Evolutionary conservation across 192 early-diverging fungal species (phyloP).

Genomic region (Gonapodya prolifera): DNA sequence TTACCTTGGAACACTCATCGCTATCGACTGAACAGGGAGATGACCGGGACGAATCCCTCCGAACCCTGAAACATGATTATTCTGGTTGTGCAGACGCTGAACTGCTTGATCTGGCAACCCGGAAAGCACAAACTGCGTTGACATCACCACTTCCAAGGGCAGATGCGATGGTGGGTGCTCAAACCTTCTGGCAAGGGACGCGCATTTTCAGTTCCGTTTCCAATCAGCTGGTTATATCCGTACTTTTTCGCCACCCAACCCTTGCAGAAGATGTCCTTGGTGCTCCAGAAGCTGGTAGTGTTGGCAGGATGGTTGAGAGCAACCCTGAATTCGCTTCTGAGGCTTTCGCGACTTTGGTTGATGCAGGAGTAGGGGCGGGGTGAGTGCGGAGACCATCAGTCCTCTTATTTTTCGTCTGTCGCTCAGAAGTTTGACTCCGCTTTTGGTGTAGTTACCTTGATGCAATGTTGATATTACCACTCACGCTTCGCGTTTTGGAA

Average conservation of each 20-base stretch:
- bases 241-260: background rate
- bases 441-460: background rate
- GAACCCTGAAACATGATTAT: too few relatives aligned
- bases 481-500: background rate
- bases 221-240: background rate
- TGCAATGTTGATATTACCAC: background rate
- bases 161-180: too few relatives aligned
- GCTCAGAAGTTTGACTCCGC: too few relatives aligned
- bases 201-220: too few relatives aligned
- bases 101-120: background rate
- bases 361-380: background rate
- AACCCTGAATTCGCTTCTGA: background rate
- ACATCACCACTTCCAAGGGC: too few relatives aligned
- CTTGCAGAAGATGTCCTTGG: background rate
- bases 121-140: too few relatives aligned
- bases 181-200: too few relatives aligned
- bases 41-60: too few relatives aligned
- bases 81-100: background rate
- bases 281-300: background rate
- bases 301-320: background rate
- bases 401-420: too few relatives aligned
- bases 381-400: background rate
- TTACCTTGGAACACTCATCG: too few relatives aligned
- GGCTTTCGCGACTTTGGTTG: background rate
- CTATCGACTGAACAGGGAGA: too few relatives aligned